These are phyloP conservation scores for Lentinula lateritia DNA, from an alignment of 768 basidiomycete species.

Conservation along the genomic window DNA sequence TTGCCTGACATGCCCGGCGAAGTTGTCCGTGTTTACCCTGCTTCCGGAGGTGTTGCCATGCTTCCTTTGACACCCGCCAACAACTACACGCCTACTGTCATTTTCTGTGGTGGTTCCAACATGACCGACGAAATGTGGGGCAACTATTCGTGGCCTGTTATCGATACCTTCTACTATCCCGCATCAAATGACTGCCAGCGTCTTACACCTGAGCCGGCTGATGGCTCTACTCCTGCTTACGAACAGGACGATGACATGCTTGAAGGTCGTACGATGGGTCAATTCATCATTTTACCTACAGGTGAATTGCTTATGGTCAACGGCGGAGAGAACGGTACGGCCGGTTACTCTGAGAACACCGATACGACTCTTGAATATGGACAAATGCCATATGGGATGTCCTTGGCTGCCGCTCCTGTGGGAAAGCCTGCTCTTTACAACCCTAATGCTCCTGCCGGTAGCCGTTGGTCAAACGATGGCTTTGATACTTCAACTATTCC, in stretches of 20 bases:
- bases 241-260: conserved; percentile 72
- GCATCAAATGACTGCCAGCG: conserved; percentile 72
- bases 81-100: conserved; percentile 76
- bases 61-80: conserved; percentile 87
- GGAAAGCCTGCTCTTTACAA: conserved; percentile 81
- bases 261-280: conserved; percentile 82
- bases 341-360: conserved; percentile 69
- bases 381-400: conserved; percentile 66
- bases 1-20: conserved; percentile 70
- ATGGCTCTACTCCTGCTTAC: conserved; percentile 57
- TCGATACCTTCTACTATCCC: conserved; percentile 69
- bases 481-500: conserved; percentile 59
- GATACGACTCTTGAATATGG: conserved; percentile 36
- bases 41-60: conserved; percentile 85
- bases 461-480: conserved; percentile 70
- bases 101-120: conserved; percentile 89
- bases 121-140: conserved; percentile 73
- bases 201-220: conserved; percentile 79
- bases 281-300: conserved; percentile 80
- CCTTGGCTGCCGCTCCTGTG: conserved; percentile 76
- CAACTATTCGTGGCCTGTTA: conserved; percentile 66
- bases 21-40: conserved; percentile 84
- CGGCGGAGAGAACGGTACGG: conserved; percentile 81
- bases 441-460: conserved; percentile 63
- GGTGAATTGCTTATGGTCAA: conserved; percentile 80